Conservation (phyloP, 148 eudicot genomes). For the Oxyria digyna region DNA sequence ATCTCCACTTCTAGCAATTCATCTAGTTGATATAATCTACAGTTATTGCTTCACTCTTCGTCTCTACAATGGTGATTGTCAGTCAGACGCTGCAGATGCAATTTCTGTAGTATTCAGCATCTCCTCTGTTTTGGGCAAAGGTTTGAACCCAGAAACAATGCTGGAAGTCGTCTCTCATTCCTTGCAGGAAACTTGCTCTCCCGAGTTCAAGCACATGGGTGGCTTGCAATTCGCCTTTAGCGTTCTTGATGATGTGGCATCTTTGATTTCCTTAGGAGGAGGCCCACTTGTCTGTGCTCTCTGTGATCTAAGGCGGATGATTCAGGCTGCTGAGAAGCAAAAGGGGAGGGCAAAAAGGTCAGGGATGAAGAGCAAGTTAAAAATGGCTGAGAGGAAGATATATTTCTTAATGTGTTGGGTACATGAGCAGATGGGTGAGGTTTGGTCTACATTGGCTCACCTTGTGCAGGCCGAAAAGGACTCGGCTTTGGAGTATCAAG, state of each 20-base stretch:
- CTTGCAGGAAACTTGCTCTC: constrained; percentile 81
- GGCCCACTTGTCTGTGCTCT: constrained; percentile 53
- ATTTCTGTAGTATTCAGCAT: constrained; percentile 37
- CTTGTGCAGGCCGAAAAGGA: constrained; percentile 49
- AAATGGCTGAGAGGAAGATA: constrained; percentile 54
- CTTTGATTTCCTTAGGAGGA: constrained; percentile 44
- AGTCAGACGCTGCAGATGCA: constrained; percentile 61
- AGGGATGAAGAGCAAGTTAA: constrained; percentile 48
- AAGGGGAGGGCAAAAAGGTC: constrained; percentile 20
- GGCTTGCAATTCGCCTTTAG: constrained; percentile 58
- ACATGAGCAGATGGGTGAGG: constrained; percentile 59
- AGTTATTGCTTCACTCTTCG: constrained; percentile 83
- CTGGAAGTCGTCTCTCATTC: constrained; percentile 51
- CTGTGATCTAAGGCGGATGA: constrained; percentile 45
- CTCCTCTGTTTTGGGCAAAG: constrained; percentile 62
- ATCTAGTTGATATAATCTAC: constrained; percentile 66
- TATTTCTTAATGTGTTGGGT: constrained; percentile 86
- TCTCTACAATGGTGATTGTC: constrained; percentile 88
- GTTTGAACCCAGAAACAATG: constrained; percentile 49
- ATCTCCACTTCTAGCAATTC: constrained; percentile 71
- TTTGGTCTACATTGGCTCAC: constrained; percentile 53
- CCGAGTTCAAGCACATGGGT: constrained; percentile 60
- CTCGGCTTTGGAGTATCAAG: constrained; percentile 33
- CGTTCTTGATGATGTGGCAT: constrained; percentile 49
- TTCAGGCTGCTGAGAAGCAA: constrained; percentile 42